These are phyloP conservation scores for Dictyostelium brefeldianum DNA, from an alignment of 78 protist genomes.

Conservation along the genomic window DNA sequence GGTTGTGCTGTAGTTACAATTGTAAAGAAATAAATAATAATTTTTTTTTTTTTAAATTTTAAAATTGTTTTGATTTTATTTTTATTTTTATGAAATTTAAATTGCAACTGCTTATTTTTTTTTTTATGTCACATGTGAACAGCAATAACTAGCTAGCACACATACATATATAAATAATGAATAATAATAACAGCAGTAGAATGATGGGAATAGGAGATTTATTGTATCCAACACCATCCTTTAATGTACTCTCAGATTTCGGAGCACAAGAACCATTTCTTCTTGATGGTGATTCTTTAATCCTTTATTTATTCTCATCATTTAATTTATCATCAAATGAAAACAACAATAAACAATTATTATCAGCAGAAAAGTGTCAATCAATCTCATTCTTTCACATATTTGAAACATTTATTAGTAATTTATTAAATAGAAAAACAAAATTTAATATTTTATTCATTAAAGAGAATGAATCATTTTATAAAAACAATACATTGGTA, in stretches of 20 bases:
- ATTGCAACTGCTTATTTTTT: too few species aligned
- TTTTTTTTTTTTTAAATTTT: too few species aligned
- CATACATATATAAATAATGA: too few species aligned
- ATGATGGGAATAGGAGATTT: neutral
- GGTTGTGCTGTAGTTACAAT: slow-evolving; percentile 48
- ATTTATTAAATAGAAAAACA: neutral
- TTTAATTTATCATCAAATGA: neutral
- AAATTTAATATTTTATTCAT: slow-evolving; percentile 22
- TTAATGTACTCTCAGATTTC: slow-evolving; percentile 20
- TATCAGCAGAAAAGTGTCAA: neutral
- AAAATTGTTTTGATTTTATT: too few species aligned
- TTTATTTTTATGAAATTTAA: too few species aligned
- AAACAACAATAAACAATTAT: neutral
- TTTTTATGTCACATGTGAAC: too few species aligned
- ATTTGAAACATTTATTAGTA: slow-evolving; percentile 24
- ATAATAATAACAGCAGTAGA: too few species aligned
- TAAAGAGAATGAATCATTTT: neutral
- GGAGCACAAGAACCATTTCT: slow-evolving; percentile 23
- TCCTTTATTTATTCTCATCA: slow-evolving; percentile 10
- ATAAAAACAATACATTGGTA: slow-evolving; percentile 19
- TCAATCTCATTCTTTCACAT: slow-evolving; percentile 6
- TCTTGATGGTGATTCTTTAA: slow-evolving; percentile 53
- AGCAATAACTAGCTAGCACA: too few species aligned
- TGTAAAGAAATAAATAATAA: slow-evolving; percentile 7
- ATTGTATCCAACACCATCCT: neutral